Conservation (phyloP, 2,329 filamentous ascomycete species). For the Cladosporium sp. region DNA sequence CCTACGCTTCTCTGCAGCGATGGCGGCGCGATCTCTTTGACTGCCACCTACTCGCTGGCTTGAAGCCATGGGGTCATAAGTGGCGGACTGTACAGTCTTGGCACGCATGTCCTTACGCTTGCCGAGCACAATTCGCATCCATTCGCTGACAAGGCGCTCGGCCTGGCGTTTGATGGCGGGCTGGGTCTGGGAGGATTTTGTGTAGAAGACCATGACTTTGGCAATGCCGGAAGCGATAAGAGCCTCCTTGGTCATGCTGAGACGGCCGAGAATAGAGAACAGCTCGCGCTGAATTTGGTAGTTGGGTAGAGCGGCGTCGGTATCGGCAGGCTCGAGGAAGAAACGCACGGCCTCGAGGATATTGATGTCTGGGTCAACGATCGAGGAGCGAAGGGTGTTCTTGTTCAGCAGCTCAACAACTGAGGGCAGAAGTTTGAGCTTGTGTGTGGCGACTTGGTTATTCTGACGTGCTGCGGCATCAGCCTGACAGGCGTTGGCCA, state of each 20-base stretch:
- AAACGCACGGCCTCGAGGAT: slow-evolving; percentile 92
- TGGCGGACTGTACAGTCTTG: slow-evolving; percentile 60
- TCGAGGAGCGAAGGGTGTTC: slow-evolving; percentile 75
- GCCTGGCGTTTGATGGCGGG: slow-evolving; percentile 87
- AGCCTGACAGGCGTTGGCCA: slow-evolving; percentile 83
- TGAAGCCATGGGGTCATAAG: slow-evolving; percentile 52
- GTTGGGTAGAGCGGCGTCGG: slow-evolving; percentile 83
- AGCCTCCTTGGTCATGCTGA: slow-evolving; percentile 87
- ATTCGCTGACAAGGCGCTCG: slow-evolving; percentile 86
- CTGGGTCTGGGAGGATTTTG: slow-evolving; percentile 86
- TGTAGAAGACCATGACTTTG: slow-evolving; percentile 96
- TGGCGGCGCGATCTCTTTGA: slow-evolving; percentile 34
- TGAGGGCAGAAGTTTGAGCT: slow-evolving; percentile 88
- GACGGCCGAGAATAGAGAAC: slow-evolving; percentile 70
- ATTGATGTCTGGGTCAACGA: slow-evolving; percentile 92
- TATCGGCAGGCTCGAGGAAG: slow-evolving; percentile 88
- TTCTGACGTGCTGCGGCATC: slow-evolving; percentile 78
- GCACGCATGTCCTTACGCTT: slow-evolving; percentile 93
- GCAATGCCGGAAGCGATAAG: slow-evolving; percentile 89
- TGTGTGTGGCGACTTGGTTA: slow-evolving; percentile 79
- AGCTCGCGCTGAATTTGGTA: slow-evolving; percentile 97
- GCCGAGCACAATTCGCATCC: slow-evolving; percentile 82
- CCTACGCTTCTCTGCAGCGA: slow-evolving; percentile 48
- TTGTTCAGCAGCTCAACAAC: slow-evolving; percentile 85
- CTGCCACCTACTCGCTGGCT: slow-evolving; percentile 21